A percentile compares a stretch with the other conserved stretches of the same genome.
Conservation (phyloP, 495 filamentous ascomycete species). For the Hyaloscypha bicolor region DNA sequence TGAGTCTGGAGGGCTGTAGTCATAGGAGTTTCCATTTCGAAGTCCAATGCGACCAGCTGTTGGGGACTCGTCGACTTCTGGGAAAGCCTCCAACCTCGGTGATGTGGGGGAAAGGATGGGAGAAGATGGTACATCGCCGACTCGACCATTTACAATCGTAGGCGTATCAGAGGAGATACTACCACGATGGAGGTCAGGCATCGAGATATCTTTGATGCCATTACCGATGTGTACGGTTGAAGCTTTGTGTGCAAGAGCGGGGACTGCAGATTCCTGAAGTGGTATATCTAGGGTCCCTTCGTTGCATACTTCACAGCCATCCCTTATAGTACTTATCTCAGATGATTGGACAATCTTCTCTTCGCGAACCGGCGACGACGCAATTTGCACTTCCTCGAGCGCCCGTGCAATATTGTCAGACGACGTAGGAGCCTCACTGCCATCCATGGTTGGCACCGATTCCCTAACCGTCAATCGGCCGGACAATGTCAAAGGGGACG, state of each 20-base stretch:
- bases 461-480: not conserved
- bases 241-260: slow-evolving; percentile 5
- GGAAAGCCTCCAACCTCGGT: slow-evolving; percentile 4
- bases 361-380: not conserved
- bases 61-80: slow-evolving; percentile 26
- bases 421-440: not conserved
- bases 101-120: slow-evolving; percentile 14
- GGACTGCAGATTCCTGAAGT: not conserved
- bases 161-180: slow-evolving; percentile 44
- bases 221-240: slow-evolving; percentile 11
- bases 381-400: not conserved
- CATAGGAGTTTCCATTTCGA: slow-evolving; percentile 26
- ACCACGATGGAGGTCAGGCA: slow-evolving; percentile 27
- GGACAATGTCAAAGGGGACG: not conserved
- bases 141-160: slow-evolving; percentile 35
- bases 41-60: slow-evolving; percentile 14
- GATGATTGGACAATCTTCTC: not conserved
- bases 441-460: not conserved
- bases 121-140: slow-evolving; percentile 11
- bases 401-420: not conserved
- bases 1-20: slow-evolving; percentile 45
- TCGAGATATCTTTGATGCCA: slow-evolving; percentile 9
- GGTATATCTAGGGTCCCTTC: not conserved
- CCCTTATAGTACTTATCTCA: not conserved
- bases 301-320: slow-evolving; percentile 4